Evolutionary conservation across 495 filamentous ascomycete genomes (phyloP).

Genomic region (Staphylotrichum tortipilum): DNA sequence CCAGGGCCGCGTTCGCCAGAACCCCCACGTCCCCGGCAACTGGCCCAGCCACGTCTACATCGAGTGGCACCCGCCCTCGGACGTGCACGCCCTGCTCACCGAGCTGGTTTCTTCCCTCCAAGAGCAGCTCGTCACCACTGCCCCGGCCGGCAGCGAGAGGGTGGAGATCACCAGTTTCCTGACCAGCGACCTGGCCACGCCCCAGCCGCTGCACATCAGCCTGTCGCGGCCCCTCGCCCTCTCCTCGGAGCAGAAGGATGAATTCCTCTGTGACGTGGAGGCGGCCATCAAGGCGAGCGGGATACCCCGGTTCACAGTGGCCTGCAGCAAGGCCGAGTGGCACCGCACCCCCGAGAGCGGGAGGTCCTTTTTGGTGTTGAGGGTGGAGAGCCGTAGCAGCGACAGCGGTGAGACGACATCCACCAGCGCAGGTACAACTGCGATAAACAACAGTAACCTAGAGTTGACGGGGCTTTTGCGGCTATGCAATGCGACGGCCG

Average conservation of each 20-base stretch:
- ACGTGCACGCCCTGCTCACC: slow-evolving; percentile 47
- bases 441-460: slow-evolving; percentile 32
- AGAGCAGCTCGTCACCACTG: neutral
- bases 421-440: neutral
- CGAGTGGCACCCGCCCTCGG: slow-evolving; percentile 70
- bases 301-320: slow-evolving; percentile 30
- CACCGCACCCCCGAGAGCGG: slow-evolving; percentile 51
- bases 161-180: slow-evolving; percentile 52
- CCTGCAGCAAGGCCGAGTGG: slow-evolving; percentile 28
- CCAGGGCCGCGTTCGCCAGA: slow-evolving; percentile 68
- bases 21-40: slow-evolving; percentile 78
- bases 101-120: slow-evolving; percentile 40
- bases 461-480: slow-evolving; percentile 55
- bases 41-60: slow-evolving; percentile 92
- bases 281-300: slow-evolving; percentile 19
- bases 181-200: slow-evolving; percentile 63
- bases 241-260: slow-evolving; percentile 52
- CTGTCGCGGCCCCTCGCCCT: slow-evolving; percentile 69
- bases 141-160: slow-evolving; percentile 4
- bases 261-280: slow-evolving; percentile 46
- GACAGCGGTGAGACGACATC: slow-evolving; percentile 18
- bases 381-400: slow-evolving; percentile 26
- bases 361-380: slow-evolving; percentile 80
- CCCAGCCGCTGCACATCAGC: slow-evolving; percentile 83
- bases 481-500: slow-evolving; percentile 54